phyloP scores from a whole-genome alignment of 805 yeast genomes.

The Ogataea nakhonphanomensis region DNA sequence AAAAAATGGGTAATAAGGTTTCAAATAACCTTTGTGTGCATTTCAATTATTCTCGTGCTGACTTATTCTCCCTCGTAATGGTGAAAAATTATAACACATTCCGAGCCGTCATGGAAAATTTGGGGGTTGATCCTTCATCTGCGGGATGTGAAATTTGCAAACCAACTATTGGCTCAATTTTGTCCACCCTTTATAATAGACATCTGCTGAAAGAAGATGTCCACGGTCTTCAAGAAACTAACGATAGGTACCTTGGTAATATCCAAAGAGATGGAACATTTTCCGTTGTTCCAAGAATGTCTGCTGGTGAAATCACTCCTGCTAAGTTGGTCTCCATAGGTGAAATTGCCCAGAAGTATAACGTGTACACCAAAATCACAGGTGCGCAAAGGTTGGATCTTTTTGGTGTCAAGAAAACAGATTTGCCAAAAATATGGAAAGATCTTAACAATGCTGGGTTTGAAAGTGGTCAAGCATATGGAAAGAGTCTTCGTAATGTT shows the following conservation, averaged over 20 bases:
- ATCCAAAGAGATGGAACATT: conserved; percentile 38
- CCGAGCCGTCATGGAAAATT: conserved; percentile 29
- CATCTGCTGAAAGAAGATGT: conserved; percentile 31
- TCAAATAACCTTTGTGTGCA: conserved; percentile 34
- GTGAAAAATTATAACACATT: conserved; percentile 31
- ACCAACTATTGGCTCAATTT: conserved; percentile 36
- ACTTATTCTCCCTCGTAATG: conserved; percentile 35
- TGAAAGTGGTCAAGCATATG: conserved; percentile 39
- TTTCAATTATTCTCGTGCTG: conserved; percentile 35
- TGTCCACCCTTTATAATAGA: conserved; percentile 34
- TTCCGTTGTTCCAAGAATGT: conserved; percentile 37
- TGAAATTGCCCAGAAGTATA: conserved; percentile 31
- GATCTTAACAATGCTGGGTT: conserved; percentile 32
- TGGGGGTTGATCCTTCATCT: conserved; percentile 28
- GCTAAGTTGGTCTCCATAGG: conserved; percentile 36
- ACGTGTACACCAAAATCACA: conserved; percentile 35
- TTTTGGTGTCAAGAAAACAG: conserved; percentile 35
- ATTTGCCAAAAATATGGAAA: conserved; percentile 33
- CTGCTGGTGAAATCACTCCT: conserved; percentile 39
- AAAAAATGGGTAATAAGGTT: conserved; percentile 32
- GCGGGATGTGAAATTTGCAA: conserved; percentile 38
- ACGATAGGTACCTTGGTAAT: conserved; percentile 36
- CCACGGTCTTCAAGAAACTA: conserved; percentile 37
- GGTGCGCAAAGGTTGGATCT: conserved; percentile 37
- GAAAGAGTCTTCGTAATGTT: conserved; percentile 35